Evolutionary conservation across 345 rosid genomes (phyloP).

Genomic region (Eucalyptus cloeziana): DNA sequence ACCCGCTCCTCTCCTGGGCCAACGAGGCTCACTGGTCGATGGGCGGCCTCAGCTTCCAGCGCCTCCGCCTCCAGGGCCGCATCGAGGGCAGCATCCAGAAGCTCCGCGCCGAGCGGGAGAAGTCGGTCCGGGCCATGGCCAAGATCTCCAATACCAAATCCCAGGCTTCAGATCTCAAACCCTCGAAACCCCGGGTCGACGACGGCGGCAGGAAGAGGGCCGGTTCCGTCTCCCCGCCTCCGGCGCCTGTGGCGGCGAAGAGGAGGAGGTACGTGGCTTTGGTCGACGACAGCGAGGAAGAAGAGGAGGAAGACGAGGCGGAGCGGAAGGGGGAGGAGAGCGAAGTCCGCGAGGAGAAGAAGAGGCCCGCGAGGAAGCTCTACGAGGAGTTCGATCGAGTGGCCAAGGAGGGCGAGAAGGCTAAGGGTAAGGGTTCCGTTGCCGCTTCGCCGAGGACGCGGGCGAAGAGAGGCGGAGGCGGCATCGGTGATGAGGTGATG

Average conservation of each 20-base stretch:
- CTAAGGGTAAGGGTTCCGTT: neutral
- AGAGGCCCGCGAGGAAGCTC: conserved; percentile 38
- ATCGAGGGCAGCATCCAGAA: conserved; percentile 63
- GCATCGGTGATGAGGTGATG: conserved; percentile 2
- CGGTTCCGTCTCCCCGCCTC: conserved; percentile 40
- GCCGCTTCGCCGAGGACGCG: neutral
- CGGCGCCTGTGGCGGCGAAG: conserved; percentile 47
- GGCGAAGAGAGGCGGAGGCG: neutral
- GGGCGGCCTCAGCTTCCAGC: conserved; percentile 85
- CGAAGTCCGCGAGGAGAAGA: neutral
- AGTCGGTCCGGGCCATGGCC: neutral
- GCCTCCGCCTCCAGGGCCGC: conserved; percentile 83
- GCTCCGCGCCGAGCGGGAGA: conserved; percentile 46
- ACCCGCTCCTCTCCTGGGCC: conserved; percentile 86
- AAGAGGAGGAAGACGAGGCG: conserved; percentile 1
- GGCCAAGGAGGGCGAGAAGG: conserved; percentile 8
- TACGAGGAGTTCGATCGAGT: conserved; percentile 69
- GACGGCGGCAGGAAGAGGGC: conserved; percentile 4
- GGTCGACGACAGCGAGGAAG: conserved; percentile 17
- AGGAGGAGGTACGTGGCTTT: conserved; percentile 38
- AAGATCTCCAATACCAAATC: neutral
- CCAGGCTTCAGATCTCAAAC: neutral
- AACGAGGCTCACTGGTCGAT: conserved; percentile 96
- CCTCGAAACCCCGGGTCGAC: neutral
- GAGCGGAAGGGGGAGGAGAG: neutral